Evolutionary conservation across 345 rosid species (phyloP).

Genomic region (Salix udensis): DNA sequence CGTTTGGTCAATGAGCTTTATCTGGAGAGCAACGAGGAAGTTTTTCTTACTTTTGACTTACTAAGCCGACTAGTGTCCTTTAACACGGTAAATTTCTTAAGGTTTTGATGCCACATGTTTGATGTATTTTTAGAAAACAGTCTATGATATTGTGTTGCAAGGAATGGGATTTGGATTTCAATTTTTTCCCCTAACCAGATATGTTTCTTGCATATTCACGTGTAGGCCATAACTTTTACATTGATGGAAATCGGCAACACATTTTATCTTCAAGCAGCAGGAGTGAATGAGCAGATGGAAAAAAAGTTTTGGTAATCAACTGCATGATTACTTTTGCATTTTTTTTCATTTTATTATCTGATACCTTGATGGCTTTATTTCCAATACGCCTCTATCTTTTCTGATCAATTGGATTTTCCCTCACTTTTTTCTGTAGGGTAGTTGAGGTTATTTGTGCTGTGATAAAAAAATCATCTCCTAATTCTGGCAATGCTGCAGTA

Average conservation of each 20-base stretch:
- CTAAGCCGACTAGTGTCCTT: conserved; percentile 72
- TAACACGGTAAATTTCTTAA: conserved; percentile 51
- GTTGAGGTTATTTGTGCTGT: conserved; percentile 68
- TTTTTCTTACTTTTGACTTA: conserved; percentile 61
- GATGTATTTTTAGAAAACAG: neutral
- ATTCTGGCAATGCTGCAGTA: conserved; percentile 53
- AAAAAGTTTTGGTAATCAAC: conserved; percentile 58
- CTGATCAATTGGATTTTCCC: neutral
- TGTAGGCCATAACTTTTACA: conserved; percentile 67
- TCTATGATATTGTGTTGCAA: neutral
- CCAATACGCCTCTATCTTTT: neutral
- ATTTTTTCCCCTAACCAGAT: conserved; percentile 7
- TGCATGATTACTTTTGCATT: conserved; percentile 8
- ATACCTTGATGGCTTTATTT: neutral
- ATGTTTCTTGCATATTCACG: conserved; percentile 7
- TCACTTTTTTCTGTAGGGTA: conserved; percentile 47
- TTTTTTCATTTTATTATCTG: neutral
- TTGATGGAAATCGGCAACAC: conserved; percentile 59
- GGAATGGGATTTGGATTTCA: neutral
- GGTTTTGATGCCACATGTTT: neutral
- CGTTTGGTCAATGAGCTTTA: conserved; percentile 64
- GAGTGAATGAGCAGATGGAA: conserved; percentile 39
- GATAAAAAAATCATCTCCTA: conserved; percentile 51
- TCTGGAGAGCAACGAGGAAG: conserved; percentile 53
- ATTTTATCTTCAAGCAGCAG: conserved; percentile 42